phyloP scores from a whole-genome alignment of 2,329 filamentous ascomycete genomes.

The Rhynchosporium graminicola region DNA sequence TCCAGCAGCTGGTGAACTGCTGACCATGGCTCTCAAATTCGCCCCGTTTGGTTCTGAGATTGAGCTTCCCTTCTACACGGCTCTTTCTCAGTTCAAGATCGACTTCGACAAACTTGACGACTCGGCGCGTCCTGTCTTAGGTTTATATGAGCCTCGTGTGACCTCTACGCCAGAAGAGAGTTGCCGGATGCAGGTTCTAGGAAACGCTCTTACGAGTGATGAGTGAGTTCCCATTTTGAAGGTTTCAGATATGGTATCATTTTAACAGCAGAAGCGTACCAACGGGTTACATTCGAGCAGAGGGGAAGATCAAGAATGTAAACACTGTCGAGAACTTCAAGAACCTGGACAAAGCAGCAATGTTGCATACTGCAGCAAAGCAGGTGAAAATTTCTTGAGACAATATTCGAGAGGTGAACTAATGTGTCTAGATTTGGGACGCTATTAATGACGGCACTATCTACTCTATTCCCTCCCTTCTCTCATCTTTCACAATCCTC shows the following conservation, averaged over 20 bases:
- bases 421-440: conserved; percentile 78
- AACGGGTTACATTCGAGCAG: conserved; percentile 74
- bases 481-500: conserved; percentile 84
- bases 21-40: conserved; percentile 62
- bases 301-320: conserved; percentile 93
- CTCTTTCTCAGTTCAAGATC: conserved; percentile 90
- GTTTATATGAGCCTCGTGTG: conserved; percentile 82
- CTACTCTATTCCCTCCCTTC: conserved; percentile 88
- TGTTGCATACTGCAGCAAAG: conserved; percentile 76
- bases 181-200: conserved; percentile 87
- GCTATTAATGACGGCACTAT: conserved; percentile 96
- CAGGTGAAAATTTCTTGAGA: conserved; percentile 56
- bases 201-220: conserved; percentile 79
- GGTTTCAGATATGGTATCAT: not conserved
- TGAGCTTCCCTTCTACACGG: conserved; percentile 91
- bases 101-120: conserved; percentile 97
- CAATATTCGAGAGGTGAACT: conserved; percentile 19
- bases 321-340: conserved; percentile 96
- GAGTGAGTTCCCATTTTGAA: conserved; percentile 58
- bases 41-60: conserved; percentile 92
- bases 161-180: conserved; percentile 72
- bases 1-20: conserved; percentile 13
- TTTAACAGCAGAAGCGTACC: conserved; percentile 55
- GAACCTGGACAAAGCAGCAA: conserved; percentile 74
- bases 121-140: conserved; percentile 81